Conservation (phyloP, 78 protist species). For the Dictyostelium purpureum region DNA sequence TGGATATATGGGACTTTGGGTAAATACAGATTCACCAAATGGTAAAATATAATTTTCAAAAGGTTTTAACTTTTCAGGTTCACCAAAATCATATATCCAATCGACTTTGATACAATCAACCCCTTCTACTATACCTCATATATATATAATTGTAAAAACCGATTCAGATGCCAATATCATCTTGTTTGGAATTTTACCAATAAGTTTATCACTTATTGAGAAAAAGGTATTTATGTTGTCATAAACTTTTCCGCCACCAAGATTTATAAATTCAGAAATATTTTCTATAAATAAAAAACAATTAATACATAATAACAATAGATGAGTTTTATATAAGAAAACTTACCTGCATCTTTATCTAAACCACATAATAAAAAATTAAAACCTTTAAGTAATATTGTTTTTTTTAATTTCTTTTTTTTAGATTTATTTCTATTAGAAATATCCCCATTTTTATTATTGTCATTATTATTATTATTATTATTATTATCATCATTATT, state of each 20-base stretch:
- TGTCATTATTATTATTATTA: too few relatives aligned
- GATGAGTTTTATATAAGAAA: too few relatives aligned
- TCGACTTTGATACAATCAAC: background rate
- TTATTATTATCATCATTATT: too few relatives aligned
- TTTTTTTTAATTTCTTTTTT: background rate
- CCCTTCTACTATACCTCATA: background rate
- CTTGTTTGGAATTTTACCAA: too few relatives aligned
- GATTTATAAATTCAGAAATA: background rate
- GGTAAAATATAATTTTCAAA: background rate
- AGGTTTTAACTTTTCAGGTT: background rate
- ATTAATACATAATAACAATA: too few relatives aligned
- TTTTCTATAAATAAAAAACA: too few relatives aligned
- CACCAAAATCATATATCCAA: background rate
- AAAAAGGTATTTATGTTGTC: too few relatives aligned
- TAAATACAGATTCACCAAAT: background rate
- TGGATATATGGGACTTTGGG: background rate
- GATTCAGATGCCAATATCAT: too few relatives aligned
- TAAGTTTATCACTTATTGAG: too few relatives aligned
- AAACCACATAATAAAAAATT: background rate
- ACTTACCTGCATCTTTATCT: background rate
- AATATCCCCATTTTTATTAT: too few relatives aligned
- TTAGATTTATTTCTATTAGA: too few relatives aligned
- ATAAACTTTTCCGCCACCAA: background rate
- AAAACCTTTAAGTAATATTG: background rate
- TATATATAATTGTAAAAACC: background rate